Evolutionary conservation across 257 asterid genomes (phyloP), one percentile per base, ranked within the genome.

Genomic region (Linderniella brevidens): DNA sequence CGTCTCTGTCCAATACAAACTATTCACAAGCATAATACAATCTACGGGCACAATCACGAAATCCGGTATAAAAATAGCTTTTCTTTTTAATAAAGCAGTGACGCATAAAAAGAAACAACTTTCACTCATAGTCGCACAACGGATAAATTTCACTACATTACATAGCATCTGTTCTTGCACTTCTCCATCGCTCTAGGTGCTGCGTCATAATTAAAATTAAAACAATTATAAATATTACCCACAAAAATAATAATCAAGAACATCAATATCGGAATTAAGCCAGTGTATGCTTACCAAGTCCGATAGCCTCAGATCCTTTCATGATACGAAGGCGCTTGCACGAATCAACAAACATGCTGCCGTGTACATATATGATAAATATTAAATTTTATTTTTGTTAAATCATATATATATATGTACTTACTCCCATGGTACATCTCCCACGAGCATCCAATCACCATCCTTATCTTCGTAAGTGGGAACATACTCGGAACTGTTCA

Each of bases 371-470:
- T 25, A 6, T 25, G 32, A 25, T 25, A 25, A 25, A 25, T 25
- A 25, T 25, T 25, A 25, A 25, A 25, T n/a, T n/a, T n/a, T n/a
- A n/a, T n/a, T n/a, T n/a, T 4, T 43, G n/a, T 11, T n/a, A 13
- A 8, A n/a, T n/a, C n/a, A 18, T 8, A 43, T 12, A 43, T 8
- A 43, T 43, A 8, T 9, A 8, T 43, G 1, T 15, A 13, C 60
- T 93, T 75, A 69, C 81, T 93, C 68, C 80, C 96, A 85, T 17
- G 96, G 96, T 18, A 85, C 93, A 64, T 85, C 96, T 45, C 93
- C 96, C 54, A 85, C 93, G 72, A 85, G 92, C 96, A 85, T 85
- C 93, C 93, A 85, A 49, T 85, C 96, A 35, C 88, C 86, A 70
- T 85, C 96, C 78, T 85, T 81, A 68, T 85, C 96, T 68, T 85